Base-by-base conservation (phyloP, 768 basidiomycete species). In the Boletus tomentosulus region DNA sequence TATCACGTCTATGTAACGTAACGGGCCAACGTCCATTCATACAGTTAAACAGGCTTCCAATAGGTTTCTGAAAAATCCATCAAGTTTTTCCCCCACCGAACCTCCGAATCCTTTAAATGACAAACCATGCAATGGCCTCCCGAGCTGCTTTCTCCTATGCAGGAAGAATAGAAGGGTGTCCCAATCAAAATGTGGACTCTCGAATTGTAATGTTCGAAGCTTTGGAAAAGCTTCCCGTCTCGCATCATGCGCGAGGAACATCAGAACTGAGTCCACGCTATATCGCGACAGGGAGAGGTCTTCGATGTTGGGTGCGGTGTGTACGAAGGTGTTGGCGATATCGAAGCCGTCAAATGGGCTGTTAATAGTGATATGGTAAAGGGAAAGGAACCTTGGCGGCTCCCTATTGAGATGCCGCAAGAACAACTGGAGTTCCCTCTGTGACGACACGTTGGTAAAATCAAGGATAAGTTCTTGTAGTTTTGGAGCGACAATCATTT, bases 111-210 rank as follows among this genome's bases (percentile, higher is more conserved):
- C 66, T 44, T 38, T 52, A n/a, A 62, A 66, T 25, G 45, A 46
- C 16, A 68, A 46, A 46, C 46, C 13, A 11, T 22, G 45, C 43
- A 68, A 50, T 1, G 69, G 59, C 41, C 48, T 56, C 16, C 59
- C 66, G 4, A 57, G 25, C 10, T 50, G 35, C 52, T 58, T 62
- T 48, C 66, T 66, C 53, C 55, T 66, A 19, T 52, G 57, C 39
- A 71, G 16, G 46, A 68, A 67, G 48, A 53, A 59, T 24, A 71
- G 43, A 19, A 71, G 44, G 24, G 61, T 54, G 45, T 62, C 60
- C 69, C 69, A 71, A 46, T 63, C 59, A 43, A 71, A 59, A 24
- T 65, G 65, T 31, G 67, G 60, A n/a, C 55, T 54, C n/a, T 60
- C 58, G 16, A 68, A 61, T 16, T 51, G 52, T 12, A 68, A 41